Evolutionary conservation across 331 rosid species (phyloP).

Genomic region (Erythrophleum ivorense): DNA sequence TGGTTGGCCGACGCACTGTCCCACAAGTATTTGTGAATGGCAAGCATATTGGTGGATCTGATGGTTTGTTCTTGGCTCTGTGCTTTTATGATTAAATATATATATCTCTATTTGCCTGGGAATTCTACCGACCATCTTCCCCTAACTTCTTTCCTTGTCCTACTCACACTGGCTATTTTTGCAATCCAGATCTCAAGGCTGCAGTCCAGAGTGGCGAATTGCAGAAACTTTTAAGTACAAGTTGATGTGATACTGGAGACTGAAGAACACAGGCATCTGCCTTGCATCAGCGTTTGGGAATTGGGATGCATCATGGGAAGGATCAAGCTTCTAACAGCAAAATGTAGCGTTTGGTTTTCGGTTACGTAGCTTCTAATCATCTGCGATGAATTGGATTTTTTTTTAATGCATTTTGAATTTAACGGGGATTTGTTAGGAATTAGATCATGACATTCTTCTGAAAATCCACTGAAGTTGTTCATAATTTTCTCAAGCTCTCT

Average conservation of each 20-base stretch:
- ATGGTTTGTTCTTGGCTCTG: slow-evolving; percentile 62
- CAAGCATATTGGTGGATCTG: slow-evolving; percentile 91
- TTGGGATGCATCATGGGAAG: slow-evolving; percentile 17
- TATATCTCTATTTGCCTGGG: slow-evolving; percentile 1
- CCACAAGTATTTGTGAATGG: slow-evolving; percentile 90
- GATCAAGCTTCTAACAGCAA: slow-evolving; percentile 7
- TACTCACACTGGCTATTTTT: neutral
- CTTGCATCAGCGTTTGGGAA: slow-evolving; percentile 2
- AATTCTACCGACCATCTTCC: neutral
- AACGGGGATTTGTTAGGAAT: slow-evolving; percentile 28
- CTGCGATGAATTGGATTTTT: neutral
- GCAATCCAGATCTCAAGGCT: slow-evolving; percentile 66
- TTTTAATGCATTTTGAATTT: slow-evolving; percentile 24
- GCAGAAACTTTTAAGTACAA: slow-evolving; percentile 72
- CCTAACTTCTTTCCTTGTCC: neutral
- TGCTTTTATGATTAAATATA: slow-evolving; percentile 4
- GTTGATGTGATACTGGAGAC: slow-evolving; percentile 47
- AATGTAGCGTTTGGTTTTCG: neutral
- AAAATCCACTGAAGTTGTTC: neutral
- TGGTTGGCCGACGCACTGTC: slow-evolving; percentile 77
- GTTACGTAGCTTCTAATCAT: neutral
- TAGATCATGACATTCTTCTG: slow-evolving; percentile 16
- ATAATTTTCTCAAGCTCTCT: neutral
- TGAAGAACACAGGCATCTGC: slow-evolving; percentile 26
- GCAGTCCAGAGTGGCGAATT: slow-evolving; percentile 79